These are phyloP conservation scores for Diversispora eburnea DNA, from an alignment of 192 early-diverging fungal genomes.

Conservation along the genomic window DNA sequence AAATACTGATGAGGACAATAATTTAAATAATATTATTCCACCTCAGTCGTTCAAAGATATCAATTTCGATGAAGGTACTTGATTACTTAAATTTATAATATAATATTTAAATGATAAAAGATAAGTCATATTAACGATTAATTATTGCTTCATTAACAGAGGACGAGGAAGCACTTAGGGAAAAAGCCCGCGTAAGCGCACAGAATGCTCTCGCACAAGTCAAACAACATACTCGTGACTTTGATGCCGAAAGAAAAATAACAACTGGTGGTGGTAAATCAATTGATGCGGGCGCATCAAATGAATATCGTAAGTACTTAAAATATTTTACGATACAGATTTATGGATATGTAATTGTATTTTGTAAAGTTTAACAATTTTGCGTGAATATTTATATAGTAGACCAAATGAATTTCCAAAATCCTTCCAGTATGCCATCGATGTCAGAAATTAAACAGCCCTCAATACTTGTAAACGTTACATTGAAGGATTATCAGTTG, in stretches of 20 bases:
- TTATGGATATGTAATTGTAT: not conserved
- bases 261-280: slow-evolving; percentile 35
- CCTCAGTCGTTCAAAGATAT: slow-evolving; percentile 50
- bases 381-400: slow-evolving; percentile 32
- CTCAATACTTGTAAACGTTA: slow-evolving; percentile 75
- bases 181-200: slow-evolving; percentile 69
- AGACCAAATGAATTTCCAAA: slow-evolving; percentile 84
- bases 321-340: no score
- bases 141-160: slow-evolving; percentile 35
- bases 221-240: slow-evolving; percentile 60
- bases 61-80: slow-evolving; percentile 64
- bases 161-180: slow-evolving; percentile 64
- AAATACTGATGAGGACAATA: slow-evolving; percentile 16
- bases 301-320: slow-evolving; percentile 43
- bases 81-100: not conserved
- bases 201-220: slow-evolving; percentile 74
- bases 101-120: not conserved
- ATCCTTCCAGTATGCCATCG: slow-evolving; percentile 69
- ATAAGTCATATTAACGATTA: not conserved
- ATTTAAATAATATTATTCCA: not conserved
- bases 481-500: slow-evolving; percentile 77
- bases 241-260: slow-evolving; percentile 56
- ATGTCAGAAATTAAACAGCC: slow-evolving; percentile 77
- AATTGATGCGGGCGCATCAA: slow-evolving; percentile 38
- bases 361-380: not conserved